Percentiles rank a stretch among this genome's conserved stretches.
phyloP scores from a whole-genome alignment of 441 rosid genomes.

The Euphorbia schlechtendalii region DNA sequence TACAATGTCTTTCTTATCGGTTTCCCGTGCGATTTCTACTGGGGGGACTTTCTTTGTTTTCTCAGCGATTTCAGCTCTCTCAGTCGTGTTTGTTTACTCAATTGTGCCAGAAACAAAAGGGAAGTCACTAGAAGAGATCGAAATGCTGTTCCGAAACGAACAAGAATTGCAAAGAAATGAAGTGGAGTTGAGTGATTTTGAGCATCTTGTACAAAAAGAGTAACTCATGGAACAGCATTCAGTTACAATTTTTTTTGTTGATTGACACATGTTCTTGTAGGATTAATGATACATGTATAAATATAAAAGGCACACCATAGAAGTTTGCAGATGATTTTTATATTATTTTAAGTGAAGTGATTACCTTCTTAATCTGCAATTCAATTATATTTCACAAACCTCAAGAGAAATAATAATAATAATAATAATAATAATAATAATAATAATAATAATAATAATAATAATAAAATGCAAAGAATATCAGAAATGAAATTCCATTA shows the following conservation, averaged over 20 bases:
- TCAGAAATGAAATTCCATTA: too few relatives aligned
- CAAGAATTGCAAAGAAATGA: constrained; percentile 37
- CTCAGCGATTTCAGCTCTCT: constrained; percentile 54
- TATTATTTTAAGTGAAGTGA: background rate
- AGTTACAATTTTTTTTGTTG: background rate
- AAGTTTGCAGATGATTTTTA: background rate
- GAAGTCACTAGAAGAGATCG: constrained; percentile 81
- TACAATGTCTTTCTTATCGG: constrained; percentile 82
- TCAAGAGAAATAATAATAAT: too few relatives aligned
- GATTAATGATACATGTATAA: background rate
- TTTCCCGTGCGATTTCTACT: constrained; percentile 47
- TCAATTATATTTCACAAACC: background rate
- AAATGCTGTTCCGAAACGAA: constrained; percentile 45
- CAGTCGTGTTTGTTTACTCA: constrained; percentile 54
- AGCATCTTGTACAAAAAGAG: constrained; percentile 57
- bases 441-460: too few relatives aligned
- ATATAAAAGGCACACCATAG: background rate
- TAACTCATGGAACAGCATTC: constrained; percentile 13
- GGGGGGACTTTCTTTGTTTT: constrained; percentile 72
- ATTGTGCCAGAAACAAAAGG: constrained; percentile 82
- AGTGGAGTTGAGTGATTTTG: constrained; percentile 65
- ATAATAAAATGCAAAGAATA: too few relatives aligned
- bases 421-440: too few relatives aligned
- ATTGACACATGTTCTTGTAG: background rate
- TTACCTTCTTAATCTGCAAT: background rate